Percentiles rank a stretch among this genome's conserved stretches.
Conservation (phyloP, 768 basidiomycete species). For the Termitomyces sp. region DNA sequence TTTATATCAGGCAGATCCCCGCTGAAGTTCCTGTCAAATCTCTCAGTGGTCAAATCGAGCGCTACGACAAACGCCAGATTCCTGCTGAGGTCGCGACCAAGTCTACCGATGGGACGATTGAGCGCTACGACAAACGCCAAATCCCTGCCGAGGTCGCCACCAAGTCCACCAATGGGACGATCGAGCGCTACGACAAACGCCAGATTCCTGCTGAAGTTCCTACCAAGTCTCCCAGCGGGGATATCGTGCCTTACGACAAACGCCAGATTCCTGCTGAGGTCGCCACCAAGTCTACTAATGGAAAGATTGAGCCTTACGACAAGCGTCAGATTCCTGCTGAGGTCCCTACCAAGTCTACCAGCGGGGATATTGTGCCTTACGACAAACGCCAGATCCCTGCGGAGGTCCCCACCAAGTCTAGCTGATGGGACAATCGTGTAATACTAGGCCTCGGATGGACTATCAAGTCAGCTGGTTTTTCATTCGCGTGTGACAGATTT, state of each 20-base stretch:
- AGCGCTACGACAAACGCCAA: slow-evolving; percentile 12
- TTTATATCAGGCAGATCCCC: slow-evolving; percentile 34
- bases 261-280: not conserved
- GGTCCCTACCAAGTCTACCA: not conserved
- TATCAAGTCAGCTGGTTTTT: not conserved
- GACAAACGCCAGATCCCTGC: not conserved
- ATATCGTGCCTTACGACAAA: not conserved
- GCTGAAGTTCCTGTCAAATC: slow-evolving; percentile 23
- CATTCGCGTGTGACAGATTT: not conserved
- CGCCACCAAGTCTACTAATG: not conserved
- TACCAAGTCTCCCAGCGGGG: not conserved
- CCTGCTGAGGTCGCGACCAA: slow-evolving; percentile 21
- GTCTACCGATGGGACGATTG: slow-evolving; percentile 15
- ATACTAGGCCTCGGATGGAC: not conserved
- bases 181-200: slow-evolving; percentile 20
- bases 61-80: slow-evolving; percentile 16
- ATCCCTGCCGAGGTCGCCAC: slow-evolving; percentile 20
- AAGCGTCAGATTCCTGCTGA: not conserved
- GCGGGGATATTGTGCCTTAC: not conserved
- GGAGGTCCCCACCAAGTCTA: not conserved
- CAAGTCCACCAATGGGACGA: slow-evolving; percentile 26
- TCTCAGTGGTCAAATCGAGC: slow-evolving; percentile 12
- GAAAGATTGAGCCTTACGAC: not conserved
- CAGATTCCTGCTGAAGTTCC: not conserved
- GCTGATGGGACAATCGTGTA: not conserved